phyloP scores from a whole-genome alignment of 176 grass and related monocot genomes.

The Tillandsia leiboldiana region DNA sequence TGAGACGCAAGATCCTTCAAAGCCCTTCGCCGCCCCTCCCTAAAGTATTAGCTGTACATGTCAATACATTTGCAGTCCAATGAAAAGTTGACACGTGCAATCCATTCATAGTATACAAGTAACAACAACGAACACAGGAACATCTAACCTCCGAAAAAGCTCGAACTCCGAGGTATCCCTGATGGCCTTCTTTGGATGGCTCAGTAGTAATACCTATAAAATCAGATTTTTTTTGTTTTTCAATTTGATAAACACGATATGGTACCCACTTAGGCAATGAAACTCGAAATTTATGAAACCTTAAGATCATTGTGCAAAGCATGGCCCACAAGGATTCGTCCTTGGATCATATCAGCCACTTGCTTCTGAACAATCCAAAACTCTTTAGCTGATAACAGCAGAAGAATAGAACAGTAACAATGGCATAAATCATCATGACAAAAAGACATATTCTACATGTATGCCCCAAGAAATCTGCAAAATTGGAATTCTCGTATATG shows the following conservation, averaged over 20 bases:
- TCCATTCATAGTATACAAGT: slow-evolving; percentile 2
- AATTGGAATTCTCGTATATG: too few species aligned
- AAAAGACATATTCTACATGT: background rate
- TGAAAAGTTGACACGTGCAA: slow-evolving; percentile 14
- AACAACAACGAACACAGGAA: slow-evolving; percentile 2
- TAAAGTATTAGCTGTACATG: slow-evolving; percentile 26
- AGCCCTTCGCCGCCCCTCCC: slow-evolving; percentile 44
- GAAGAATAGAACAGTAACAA: slow-evolving; percentile 18
- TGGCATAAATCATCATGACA: background rate
- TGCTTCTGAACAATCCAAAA: slow-evolving; percentile 60
- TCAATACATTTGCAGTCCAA: slow-evolving; percentile 17
- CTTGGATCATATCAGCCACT: slow-evolving; percentile 81
- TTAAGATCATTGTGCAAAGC: slow-evolving; percentile 97
- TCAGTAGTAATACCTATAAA: slow-evolving; percentile 58
- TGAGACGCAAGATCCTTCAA: slow-evolving; percentile 85
- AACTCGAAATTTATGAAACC: slow-evolving; percentile 27
- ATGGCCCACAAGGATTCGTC: slow-evolving; percentile 76
- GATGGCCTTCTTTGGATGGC: slow-evolving; percentile 79
- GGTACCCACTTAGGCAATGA: background rate
- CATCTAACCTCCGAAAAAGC: slow-evolving; percentile 48
- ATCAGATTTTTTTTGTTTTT: slow-evolving; percentile 16
- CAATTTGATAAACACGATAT: background rate
- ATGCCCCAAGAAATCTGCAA: too few species aligned
- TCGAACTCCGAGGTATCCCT: slow-evolving; percentile 90
- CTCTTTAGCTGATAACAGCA: slow-evolving; percentile 53